Percentiles rank a stretch among this genome's conserved stretches.
Evolutionary conservation across 768 basidiomycete species (phyloP).

Genomic region (Hebeloma cylindrosporum): DNA sequence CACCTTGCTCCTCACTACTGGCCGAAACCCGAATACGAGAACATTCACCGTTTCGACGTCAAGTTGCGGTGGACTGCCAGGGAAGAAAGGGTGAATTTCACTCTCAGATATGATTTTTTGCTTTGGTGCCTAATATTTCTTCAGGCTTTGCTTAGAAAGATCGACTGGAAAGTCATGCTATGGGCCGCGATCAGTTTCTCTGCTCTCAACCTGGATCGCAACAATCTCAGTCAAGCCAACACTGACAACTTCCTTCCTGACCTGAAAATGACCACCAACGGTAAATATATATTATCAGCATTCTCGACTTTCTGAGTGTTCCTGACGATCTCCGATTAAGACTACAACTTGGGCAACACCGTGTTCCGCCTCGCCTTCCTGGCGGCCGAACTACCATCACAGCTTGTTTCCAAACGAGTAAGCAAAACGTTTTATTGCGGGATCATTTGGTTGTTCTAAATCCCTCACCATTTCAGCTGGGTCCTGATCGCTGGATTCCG

Average conservation of each 20-base stretch:
- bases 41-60: slow-evolving; percentile 55
- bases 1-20: slow-evolving; percentile 43
- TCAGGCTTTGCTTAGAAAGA: slow-evolving; percentile 51
- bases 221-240: slow-evolving; percentile 58
- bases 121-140: background rate
- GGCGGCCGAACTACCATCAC: slow-evolving; percentile 60
- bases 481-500: slow-evolving; percentile 66
- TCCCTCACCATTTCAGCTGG: slow-evolving; percentile 34
- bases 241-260: slow-evolving; percentile 59
- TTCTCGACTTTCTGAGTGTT: background rate
- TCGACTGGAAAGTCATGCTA: slow-evolving; percentile 63
- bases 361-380: slow-evolving; percentile 53
- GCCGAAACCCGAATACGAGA: slow-evolving; percentile 55
- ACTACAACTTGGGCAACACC: slow-evolving; percentile 57
- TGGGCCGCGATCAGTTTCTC: slow-evolving; percentile 58
- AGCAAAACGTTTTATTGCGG: slow-evolving; percentile 13
- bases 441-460: background rate
- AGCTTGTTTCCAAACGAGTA: slow-evolving; percentile 59
- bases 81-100: slow-evolving; percentile 45
- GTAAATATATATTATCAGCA: slow-evolving; percentile 7
- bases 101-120: background rate
- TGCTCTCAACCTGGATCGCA: slow-evolving; percentile 53
- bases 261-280: slow-evolving; percentile 51
- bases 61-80: slow-evolving; percentile 58
- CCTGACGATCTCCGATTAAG: slow-evolving; percentile 24